A percentile compares a stretch with the other conserved stretches of the same genome.
Evolutionary conservation across 2,329 filamentous ascomycete species (phyloP).

Genomic region (Hyphodiscus sp.): DNA sequence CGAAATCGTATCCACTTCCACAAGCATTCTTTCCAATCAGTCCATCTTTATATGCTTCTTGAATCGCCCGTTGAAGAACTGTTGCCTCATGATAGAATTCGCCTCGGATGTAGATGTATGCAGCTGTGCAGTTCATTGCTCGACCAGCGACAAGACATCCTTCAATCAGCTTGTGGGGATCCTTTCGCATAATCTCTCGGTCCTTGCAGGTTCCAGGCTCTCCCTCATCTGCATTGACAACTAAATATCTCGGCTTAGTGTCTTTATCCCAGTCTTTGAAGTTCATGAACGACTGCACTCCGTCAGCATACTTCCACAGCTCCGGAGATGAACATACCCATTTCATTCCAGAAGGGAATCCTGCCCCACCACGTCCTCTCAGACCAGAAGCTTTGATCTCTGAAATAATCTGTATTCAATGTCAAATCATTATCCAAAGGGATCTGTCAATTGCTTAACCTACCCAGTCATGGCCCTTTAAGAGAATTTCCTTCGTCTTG

Average conservation of each 20-base stretch:
- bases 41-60: slow-evolving; percentile 92
- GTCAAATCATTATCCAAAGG: slow-evolving; percentile 13
- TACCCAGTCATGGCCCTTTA: slow-evolving; percentile 95
- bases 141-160: slow-evolving; percentile 92
- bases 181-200: slow-evolving; percentile 99
- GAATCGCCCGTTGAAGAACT: slow-evolving; percentile 88
- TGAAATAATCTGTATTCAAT: slow-evolving; percentile 66
- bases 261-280: slow-evolving; percentile 99
- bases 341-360: slow-evolving; percentile 97
- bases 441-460: slow-evolving; percentile 12
- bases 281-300: slow-evolving; percentile 91
- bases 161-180: slow-evolving; percentile 97
- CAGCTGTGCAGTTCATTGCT: slow-evolving; percentile 97
- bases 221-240: slow-evolving; percentile 97
- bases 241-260: slow-evolving; percentile 87
- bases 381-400: slow-evolving; percentile 97
- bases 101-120: slow-evolving; percentile 98
- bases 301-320: slow-evolving; percentile 12
- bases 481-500: slow-evolving; percentile 96
- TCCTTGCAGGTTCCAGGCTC: slow-evolving; percentile 99
- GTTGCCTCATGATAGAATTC: slow-evolving; percentile 97
- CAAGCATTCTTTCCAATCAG: slow-evolving; percentile 98
- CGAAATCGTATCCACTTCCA: slow-evolving; percentile 94
- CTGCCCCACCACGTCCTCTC: slow-evolving; percentile 91
- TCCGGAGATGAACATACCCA: slow-evolving; percentile 61